Evolutionary conservation across 2,329 filamentous ascomycete genomes (phyloP), one percentile per base, ranked within the genome.

Genomic region (Cytospora piceicola): DNA sequence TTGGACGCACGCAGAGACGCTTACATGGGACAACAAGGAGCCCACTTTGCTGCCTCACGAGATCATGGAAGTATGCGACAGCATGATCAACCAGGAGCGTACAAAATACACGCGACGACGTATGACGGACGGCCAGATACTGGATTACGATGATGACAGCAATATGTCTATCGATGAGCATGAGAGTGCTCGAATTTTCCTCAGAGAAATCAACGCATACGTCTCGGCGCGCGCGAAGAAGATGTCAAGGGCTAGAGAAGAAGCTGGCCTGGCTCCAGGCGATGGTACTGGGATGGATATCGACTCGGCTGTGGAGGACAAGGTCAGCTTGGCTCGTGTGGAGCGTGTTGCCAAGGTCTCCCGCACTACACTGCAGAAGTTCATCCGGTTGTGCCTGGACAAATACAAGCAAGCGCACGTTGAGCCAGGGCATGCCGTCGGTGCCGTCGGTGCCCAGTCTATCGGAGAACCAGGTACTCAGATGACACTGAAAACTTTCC

Each of bases 401-500:
- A 98, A 98, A 77, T 97, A 97, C 77, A 90, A 93, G 71, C 92
- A 90, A 76, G 94, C 94, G 0, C 92, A 93, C 70, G 92, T 96
- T 24, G 94, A 99, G 75, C 94, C 95, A 15, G 95, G 95, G 3
- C 94, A 98, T 74, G 94, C 95, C 6, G 95, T 99, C 0, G 95
- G 95, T 69, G 95, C 95, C 20, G 93, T 98, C 46, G 95, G 95
- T 70, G 95, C 95, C 1, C 95, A 99, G 77, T 98, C 94, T 1
- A 99, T 99, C 72, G 95, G 95, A 79, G 95, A 99, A 75, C 95
- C 95, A 0, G 95, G 95, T 76, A 99, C 95, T 0, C 95, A 99
- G 78, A 99, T 99, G 95, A 99, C 95, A 1, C 81, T 99, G 69
- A 98, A 98, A 81, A 98, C 95, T 75, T 98, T 98, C 88, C 95